Evolutionary conservation across 345 rosid species (phyloP), one percentile per base, ranked within the genome.

Genomic region (Syzygium jambos): DNA sequence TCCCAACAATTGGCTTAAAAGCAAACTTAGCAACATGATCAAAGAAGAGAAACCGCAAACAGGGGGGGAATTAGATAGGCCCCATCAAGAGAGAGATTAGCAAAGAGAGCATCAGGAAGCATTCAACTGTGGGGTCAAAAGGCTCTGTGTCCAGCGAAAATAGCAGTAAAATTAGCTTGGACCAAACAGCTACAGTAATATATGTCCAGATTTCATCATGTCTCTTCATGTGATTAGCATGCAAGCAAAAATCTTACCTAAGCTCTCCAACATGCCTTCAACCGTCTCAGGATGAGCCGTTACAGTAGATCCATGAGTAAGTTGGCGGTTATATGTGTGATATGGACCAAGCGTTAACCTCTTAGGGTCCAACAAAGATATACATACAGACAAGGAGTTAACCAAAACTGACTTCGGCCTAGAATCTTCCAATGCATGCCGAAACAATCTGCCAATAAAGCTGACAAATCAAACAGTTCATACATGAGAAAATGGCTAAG

Each of bases 321-420:
- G 78, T 88, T 96, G 99, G 87, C 93, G 95, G 85, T 89, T 92
- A 89, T 92, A 95, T 68, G 91, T 85, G 87, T 94, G 95, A 91
- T 94, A 96, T 16, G 93, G 86, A 38, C 98, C 95, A 89, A 93
- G 15, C n/a, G 94, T 92, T 88, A 89, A 92, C 93, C 97, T 93
- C 92, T 94, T 96, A 41, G 98, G 98, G 90, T 97, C 99, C 92
- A 97, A 92, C 90, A 97, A 90, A 86, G 97, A 94, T 93, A 97
- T 97, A 92, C 96, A 95, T 89, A 97, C 92, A 87, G 98, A 94
- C 90, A 97, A 90, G 34, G 96, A 96, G 92, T 95, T 96, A 86
- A 97, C 98, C 90, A 97, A 93, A 86, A 93, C 98, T 87, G 99
- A 96, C 88, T 95, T 95, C 10, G 99, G 98, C 85, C 97, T 92